Base-by-base conservation (phyloP, 2,329 filamentous ascomycete genomes). In the Pseudogymnoascus sp. region DNA sequence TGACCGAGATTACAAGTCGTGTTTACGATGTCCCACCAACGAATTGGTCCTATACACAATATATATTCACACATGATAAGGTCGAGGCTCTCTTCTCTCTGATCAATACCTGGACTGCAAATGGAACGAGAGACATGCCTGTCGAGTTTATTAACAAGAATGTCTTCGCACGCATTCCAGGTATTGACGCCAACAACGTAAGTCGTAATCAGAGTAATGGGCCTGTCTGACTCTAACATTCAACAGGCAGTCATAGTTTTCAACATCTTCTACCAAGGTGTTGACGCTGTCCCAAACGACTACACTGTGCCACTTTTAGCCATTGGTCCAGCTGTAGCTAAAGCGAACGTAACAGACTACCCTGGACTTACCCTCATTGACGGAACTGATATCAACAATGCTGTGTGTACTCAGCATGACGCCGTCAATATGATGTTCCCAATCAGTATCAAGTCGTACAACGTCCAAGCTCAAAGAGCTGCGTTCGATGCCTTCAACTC, bases 61-160 rank as follows among this genome's bases (percentile, higher is more conserved):
- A 80, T 27, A 70, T 74, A n/a, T 81, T 78, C 63, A 75, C 71
- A 4, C 76, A 77, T 0, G 77, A 80, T 27, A 77, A 80, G 59
- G 74, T 82, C 6, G 78, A 79, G 62, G 69, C 69, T 1, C 68
- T 82, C 8, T 82, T 79, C 63, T 67, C 48, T 33, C 9, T 29
- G 13, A 55, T 55, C 21, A 55, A 55, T 33, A 55, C 7, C 5
- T 29, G 25, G 48, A 29, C 48, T 33, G 48, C 48, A 33, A 55
- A 29, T 55, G 48, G 48, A 29, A 55, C 48, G 31, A 29, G 31
- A 33, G 27, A 25, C 35, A 40, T 40, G n/a, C 37, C 74, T 1
- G 71, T 66, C 1, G 77, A 76, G 25, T 63, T 82, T 15, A 75
- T 78, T 63, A 79, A 80, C 67, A 82, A 76, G 76, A 76, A 75